phyloP scores from a whole-genome alignment of 2,329 filamentous ascomycete genomes.

The Clonostachys rosea region DNA sequence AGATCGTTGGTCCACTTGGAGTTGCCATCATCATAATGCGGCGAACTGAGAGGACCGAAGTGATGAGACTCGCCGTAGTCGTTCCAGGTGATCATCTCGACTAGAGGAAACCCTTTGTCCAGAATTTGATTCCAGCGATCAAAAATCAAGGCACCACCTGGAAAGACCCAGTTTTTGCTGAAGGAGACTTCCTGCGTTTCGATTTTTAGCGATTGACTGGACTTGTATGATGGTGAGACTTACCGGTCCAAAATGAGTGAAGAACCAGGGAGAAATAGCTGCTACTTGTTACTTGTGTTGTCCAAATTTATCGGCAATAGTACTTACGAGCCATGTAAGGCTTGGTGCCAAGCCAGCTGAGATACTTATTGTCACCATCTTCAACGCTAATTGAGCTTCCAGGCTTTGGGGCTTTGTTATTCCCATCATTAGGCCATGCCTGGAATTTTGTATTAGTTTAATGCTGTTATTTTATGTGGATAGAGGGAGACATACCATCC shows the following conservation, averaged over 20 bases:
- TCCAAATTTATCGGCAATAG: conserved; percentile 16
- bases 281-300: conserved; percentile 42
- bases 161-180: conserved; percentile 53
- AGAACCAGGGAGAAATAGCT: conserved; percentile 38
- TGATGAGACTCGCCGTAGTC: conserved; percentile 54
- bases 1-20: conserved; percentile 40
- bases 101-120: conserved; percentile 31
- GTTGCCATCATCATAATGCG: conserved; percentile 32
- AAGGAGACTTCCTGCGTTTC: conserved; percentile 24
- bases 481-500: conserved; percentile 20
- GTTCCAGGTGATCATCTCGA: conserved; percentile 41
- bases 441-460: no score
- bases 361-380: conserved; percentile 26
- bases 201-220: no score
- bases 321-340: conserved; percentile 37
- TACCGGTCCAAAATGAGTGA: conserved; percentile 38
- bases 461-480: no score
- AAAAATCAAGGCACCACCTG: conserved; percentile 52
- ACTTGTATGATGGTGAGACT: no score
- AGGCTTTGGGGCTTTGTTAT: conserved; percentile 41
- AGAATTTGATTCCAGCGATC: conserved; percentile 49
- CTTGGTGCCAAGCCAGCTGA: conserved; percentile 29
- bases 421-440: conserved; percentile 34
- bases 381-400: conserved; percentile 31
- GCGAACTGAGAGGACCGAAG: conserved; percentile 39